A percentile compares a stretch with the other conserved stretches of the same genome.
Evolutionary conservation across 768 basidiomycete genomes (phyloP).

Genomic region (Pisolithus sp.): DNA sequence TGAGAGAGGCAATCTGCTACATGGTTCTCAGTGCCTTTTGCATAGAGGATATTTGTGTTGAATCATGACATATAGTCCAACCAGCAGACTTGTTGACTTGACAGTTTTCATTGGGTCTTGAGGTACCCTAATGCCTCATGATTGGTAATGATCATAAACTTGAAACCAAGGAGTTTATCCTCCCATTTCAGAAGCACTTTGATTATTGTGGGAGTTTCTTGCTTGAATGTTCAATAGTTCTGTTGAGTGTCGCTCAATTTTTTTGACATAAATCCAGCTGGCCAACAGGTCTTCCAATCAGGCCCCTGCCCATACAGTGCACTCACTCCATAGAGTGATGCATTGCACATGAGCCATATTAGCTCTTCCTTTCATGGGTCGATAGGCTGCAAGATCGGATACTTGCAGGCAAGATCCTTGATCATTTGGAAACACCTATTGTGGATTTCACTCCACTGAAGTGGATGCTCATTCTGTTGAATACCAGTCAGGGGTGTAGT

Average conservation of each 20-base stretch:
- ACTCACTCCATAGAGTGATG: slow-evolving; percentile 4
- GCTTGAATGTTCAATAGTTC: slow-evolving; percentile 22
- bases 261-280: slow-evolving; percentile 23
- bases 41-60: too few relatives aligned
- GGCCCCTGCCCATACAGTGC: slow-evolving; percentile 25
- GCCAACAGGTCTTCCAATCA: slow-evolving; percentile 17
- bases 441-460: slow-evolving; percentile 23
- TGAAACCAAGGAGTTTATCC: slow-evolving; percentile 11
- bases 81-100: background rate
- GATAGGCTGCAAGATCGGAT: slow-evolving; percentile 16
- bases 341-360: slow-evolving; percentile 26
- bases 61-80: too few relatives aligned
- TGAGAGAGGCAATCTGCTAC: too few relatives aligned
- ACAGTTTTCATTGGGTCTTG: slow-evolving; percentile 9
- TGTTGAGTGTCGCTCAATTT: slow-evolving; percentile 24
- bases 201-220: slow-evolving; percentile 15
- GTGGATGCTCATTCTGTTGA: slow-evolving; percentile 21
- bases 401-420: slow-evolving; percentile 14
- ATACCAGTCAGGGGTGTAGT: slow-evolving; percentile 27
- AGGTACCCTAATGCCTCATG: slow-evolving; percentile 26
- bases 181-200: slow-evolving; percentile 8
- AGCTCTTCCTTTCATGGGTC: slow-evolving; percentile 12
- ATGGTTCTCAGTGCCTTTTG: too few relatives aligned
- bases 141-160: slow-evolving; percentile 19
- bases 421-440: slow-evolving; percentile 18